Conservation (phyloP, 768 basidiomycete species). For the Stropharia rugosoannulata region DNA sequence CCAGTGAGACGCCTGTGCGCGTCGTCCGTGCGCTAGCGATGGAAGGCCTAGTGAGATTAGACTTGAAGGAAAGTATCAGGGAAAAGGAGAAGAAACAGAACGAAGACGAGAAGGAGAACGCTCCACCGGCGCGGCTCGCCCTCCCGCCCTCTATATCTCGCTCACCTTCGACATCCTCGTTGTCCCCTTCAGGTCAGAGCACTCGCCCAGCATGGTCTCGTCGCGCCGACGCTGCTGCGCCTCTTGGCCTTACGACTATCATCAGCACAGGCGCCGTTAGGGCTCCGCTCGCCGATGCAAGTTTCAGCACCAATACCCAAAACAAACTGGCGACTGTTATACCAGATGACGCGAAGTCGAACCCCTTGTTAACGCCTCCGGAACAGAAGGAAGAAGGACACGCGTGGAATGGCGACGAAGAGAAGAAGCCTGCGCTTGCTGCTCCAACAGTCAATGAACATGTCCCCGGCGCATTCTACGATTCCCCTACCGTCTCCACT, state of each 20-base stretch:
- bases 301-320: not conserved
- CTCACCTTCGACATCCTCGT: too few relatives aligned
- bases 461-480: too few relatives aligned
- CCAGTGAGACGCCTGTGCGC: not conserved
- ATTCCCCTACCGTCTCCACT: too few relatives aligned
- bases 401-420: too few relatives aligned
- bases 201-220: slow-evolving; percentile 32
- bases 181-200: not conserved
- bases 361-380: too few relatives aligned
- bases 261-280: not conserved
- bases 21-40: too few relatives aligned
- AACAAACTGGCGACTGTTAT: not conserved
- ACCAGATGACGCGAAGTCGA: not conserved
- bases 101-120: slow-evolving; percentile 15
- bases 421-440: too few relatives aligned
- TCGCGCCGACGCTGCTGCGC: slow-evolving; percentile 41
- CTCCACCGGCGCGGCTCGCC: not conserved
- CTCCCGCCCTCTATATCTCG: not conserved
- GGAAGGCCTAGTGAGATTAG: too few relatives aligned
- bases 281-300: slow-evolving; percentile 3
- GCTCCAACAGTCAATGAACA: too few relatives aligned
- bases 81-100: not conserved
- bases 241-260: slow-evolving; percentile 30
- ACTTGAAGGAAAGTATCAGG: too few relatives aligned
- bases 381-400: too few relatives aligned